Evolutionary conservation across 1,284 basidiomycete species (phyloP).

Genomic region (Cryptococcus wingfieldii): DNA sequence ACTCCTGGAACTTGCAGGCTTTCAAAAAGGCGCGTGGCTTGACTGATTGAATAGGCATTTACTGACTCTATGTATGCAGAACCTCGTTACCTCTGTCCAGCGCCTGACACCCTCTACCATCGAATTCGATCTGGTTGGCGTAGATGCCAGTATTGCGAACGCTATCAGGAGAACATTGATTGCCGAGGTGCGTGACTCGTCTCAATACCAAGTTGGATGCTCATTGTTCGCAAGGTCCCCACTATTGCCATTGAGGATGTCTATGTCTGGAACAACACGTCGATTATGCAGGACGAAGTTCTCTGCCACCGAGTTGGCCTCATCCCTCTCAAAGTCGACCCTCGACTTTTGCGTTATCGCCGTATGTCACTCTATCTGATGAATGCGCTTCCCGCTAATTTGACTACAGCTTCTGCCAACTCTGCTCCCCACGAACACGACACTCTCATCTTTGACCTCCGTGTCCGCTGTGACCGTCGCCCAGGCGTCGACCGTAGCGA

Average conservation of each 20-base stretch:
- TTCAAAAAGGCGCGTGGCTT: constrained; percentile 65
- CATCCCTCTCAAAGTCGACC: constrained; percentile 83
- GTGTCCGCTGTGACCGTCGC: constrained; percentile 67
- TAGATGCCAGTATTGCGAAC: constrained; percentile 95
- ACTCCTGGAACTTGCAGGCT: constrained; percentile 70
- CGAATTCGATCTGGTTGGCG: constrained; percentile 93
- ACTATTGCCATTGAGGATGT: constrained; percentile 90
- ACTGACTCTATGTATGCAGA: constrained; percentile 53
- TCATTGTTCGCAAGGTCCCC: constrained; percentile 61
- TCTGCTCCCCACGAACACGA: constrained; percentile 72
- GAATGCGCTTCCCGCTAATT: neutral
- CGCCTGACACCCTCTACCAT: constrained; percentile 74
- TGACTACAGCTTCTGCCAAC: constrained; percentile 50
- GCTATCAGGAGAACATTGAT: constrained; percentile 88
- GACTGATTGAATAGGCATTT: neutral
- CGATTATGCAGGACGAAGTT: constrained; percentile 91
- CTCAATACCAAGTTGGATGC: neutral
- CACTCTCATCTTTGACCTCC: constrained; percentile 83
- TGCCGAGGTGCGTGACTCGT: constrained; percentile 66
- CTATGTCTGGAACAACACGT: constrained; percentile 94
- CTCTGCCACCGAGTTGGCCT: constrained; percentile 86
- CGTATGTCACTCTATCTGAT: constrained; percentile 48
- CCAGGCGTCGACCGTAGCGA: constrained; percentile 54
- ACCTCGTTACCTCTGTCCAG: constrained; percentile 67
- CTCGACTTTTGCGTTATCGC: constrained; percentile 54